Base-by-base conservation (phyloP, 164 flowering plant species). In the Euptelea pleiosperma region DNA sequence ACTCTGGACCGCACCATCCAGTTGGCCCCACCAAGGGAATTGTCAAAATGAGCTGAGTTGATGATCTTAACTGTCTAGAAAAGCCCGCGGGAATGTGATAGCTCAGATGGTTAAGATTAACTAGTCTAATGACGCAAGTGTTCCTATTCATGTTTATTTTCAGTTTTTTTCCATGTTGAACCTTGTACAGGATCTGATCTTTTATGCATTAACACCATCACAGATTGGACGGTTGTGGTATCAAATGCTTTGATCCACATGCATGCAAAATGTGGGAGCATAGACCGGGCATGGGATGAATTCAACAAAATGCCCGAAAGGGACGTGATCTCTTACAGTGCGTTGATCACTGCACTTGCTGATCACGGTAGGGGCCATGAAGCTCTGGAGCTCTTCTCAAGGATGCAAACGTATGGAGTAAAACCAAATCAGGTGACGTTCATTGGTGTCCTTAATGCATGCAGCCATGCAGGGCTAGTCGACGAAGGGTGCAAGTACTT, bases 211-310 rank as follows among this genome's bases (percentile, higher is more conserved):
- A 22, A 25, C 41, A 14, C 21, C 18, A 36, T 55, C 55, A 28
- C 61, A 76, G 74, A 60, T 36, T 53, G 70, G 45, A 63, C 78
- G 2, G 47, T 61, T 0, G 40, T 68, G 34, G 70, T 67, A 31
- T 78, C 79, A 9, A 77, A 69, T 67, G 78, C 82, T 7, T 36
- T 80, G 46, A 69, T 80, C 39, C 76, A 80, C 47, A 77, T 77
- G 85, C 70, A 77, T 57, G 65, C 78, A 5, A 80, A 73, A 43
- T 77, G 76, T 28, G 78, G 80, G 35, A 50, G 45, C 59, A 61
- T 75, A 16, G 75, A 66, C 1, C 44, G 29, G 3, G 79, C 84
- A 2, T 16, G 39, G 60, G 31, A 28, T 8, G 74, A 69, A 50
- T 80, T 80, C 57, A 46, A 69, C 10, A 64, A 22, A 57, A 77